Evolutionary conservation across 2,329 filamentous ascomycete genomes (phyloP).

Genomic region (Penicillium sp.): DNA sequence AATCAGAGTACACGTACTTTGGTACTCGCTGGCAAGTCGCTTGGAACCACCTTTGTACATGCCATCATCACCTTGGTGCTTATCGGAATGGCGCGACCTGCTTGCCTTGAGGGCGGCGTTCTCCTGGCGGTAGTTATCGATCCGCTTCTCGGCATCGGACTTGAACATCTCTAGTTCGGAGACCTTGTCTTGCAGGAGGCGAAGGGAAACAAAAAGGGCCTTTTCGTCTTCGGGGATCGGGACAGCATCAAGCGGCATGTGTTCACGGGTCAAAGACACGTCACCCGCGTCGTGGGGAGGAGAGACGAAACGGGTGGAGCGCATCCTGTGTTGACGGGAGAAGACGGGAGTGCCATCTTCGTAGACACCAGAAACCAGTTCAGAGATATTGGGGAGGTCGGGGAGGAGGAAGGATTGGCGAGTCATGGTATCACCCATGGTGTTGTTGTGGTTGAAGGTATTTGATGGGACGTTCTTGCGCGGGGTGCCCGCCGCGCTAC

Average conservation of each 20-base stretch:
- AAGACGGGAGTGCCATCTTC: constrained; percentile 57
- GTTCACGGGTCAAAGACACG: constrained; percentile 31
- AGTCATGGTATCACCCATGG: constrained; percentile 48
- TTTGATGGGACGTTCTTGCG: constrained; percentile 23
- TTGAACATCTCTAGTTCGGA: constrained; percentile 54
- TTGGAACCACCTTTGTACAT: constrained; percentile 33
- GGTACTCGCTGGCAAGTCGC: constrained; percentile 35
- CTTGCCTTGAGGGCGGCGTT: constrained; percentile 50
- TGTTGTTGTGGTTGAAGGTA: constrained; percentile 29
- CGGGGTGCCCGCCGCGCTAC: constrained; percentile 20
- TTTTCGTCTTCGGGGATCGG: constrained; percentile 60
- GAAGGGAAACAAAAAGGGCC: constrained; percentile 57
- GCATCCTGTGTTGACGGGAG: constrained; percentile 46
- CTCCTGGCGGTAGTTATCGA: constrained; percentile 51
- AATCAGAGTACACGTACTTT: constrained; percentile 31
- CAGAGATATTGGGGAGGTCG: constrained; percentile 57
- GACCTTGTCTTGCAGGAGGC: constrained; percentile 56
- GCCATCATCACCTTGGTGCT: constrained; percentile 45
- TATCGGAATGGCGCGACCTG: constrained; percentile 34
- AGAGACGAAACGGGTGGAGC: constrained; percentile 52
- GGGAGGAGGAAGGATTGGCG: constrained; percentile 59
- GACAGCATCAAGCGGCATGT: constrained; percentile 51
- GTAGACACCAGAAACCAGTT: constrained; percentile 57
- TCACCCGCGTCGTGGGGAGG: constrained; percentile 38
- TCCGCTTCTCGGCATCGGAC: constrained; percentile 46